phyloP scores from a whole-genome alignment of 1,139 yeast genomes.

The Insectozyma bohioensis region DNA sequence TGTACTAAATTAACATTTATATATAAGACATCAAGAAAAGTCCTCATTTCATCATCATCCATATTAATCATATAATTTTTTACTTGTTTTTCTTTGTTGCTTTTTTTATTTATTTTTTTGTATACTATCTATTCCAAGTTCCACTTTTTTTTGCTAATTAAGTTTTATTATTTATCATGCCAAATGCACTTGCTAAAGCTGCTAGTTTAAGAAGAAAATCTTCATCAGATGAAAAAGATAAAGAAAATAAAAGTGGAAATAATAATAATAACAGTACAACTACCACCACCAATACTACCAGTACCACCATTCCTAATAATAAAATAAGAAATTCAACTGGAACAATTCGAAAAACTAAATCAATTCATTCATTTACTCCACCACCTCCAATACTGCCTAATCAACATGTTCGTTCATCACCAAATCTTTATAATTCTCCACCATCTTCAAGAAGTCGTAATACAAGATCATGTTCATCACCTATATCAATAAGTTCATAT shows the following conservation, averaged over 20 bases:
- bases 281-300: not conserved
- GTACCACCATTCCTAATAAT: not conserved
- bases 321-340: not conserved
- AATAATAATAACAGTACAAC: not conserved
- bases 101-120: too few relatives aligned
- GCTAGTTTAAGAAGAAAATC: constrained; percentile 15
- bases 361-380: constrained; percentile 1
- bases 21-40: too few relatives aligned
- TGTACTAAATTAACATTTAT: too few relatives aligned
- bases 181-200: constrained; percentile 20
- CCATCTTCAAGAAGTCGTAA: constrained; percentile 1
- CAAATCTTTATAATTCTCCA: constrained; percentile 2
- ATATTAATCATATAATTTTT: too few relatives aligned
- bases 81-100: too few relatives aligned
- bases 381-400: constrained; percentile 16
- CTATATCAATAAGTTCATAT: constrained; percentile 10
- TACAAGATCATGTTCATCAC: constrained; percentile 5
- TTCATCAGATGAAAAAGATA: not conserved
- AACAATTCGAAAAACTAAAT: not conserved
- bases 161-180: constrained; percentile 14
- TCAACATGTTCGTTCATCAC: constrained; percentile 6
- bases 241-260: not conserved
- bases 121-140: not conserved
- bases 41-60: not conserved
- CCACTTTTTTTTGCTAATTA: not conserved